These are phyloP conservation scores for Astrocystis sublimbata DNA, from an alignment of 495 filamentous ascomycete species.

Conservation along the genomic window DNA sequence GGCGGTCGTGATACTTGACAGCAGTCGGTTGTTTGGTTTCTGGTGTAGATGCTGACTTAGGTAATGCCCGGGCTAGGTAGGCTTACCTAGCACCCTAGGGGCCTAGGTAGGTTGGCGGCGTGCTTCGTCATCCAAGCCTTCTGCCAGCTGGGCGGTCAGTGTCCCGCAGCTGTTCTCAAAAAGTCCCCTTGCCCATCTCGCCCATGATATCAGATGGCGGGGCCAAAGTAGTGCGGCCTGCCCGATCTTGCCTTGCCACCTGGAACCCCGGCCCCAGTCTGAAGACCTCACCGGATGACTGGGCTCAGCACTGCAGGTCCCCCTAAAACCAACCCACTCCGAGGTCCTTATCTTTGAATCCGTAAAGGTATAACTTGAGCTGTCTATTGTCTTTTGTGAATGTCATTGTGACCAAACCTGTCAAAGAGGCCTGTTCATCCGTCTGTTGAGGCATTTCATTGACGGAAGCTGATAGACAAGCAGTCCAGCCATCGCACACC, in stretches of 20 bases:
- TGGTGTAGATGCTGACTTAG: no score
- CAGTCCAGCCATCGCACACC: not conserved
- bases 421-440: not conserved
- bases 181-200: no score
- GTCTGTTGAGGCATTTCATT: not conserved
- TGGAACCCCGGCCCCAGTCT: not conserved
- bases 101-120: no score
- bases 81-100: no score
- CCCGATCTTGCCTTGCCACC: no score
- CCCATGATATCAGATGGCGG: no score
- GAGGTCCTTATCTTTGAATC: not conserved
- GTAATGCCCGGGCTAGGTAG: no score
- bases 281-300: slow-evolving; percentile 10
- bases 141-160: not conserved
- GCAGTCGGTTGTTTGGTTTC: no score
- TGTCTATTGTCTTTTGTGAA: not conserved
- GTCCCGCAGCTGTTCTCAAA: not conserved
- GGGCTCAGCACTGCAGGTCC: not conserved
- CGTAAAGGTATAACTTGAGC: not conserved
- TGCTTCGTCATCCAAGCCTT: slow-evolving; percentile 1
- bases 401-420: not conserved
- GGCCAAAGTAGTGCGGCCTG: no score
- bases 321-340: not conserved
- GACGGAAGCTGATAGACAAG: not conserved
- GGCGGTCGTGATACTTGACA: not conserved